Conservation (phyloP, 129 eudicot species). For the Arctium minus region DNA sequence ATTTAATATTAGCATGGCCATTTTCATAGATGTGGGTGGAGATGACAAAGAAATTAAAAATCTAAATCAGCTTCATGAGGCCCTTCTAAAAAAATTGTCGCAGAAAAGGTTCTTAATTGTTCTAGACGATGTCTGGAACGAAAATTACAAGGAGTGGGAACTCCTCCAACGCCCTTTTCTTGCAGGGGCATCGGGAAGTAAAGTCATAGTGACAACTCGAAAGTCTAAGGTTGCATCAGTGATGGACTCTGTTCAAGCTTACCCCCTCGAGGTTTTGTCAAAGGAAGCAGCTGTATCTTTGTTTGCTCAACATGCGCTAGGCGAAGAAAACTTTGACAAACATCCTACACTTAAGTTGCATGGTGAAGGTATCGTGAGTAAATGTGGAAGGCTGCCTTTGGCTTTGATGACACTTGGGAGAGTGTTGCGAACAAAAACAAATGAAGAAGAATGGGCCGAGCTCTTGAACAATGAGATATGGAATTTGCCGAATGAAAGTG, state of each 20-base stretch:
- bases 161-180: slow-evolving; percentile 18
- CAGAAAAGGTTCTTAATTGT: slow-evolving; percentile 23
- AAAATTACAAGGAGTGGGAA: slow-evolving; percentile 21
- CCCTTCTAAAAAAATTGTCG: neutral
- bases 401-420: slow-evolving; percentile 18
- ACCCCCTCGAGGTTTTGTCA: slow-evolving; percentile 15
- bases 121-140: slow-evolving; percentile 31
- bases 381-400: slow-evolving; percentile 26
- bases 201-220: slow-evolving; percentile 39
- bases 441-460: neutral
- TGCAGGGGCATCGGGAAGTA: slow-evolving; percentile 36
- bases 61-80: slow-evolving; percentile 19
- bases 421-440: neutral
- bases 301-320: slow-evolving; percentile 29
- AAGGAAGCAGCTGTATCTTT: slow-evolving; percentile 14
- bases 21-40: neutral
- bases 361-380: slow-evolving; percentile 13
- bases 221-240: neutral
- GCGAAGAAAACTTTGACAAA: neutral
- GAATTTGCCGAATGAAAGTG: neutral
- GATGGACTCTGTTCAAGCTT: neutral
- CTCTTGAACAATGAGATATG: slow-evolving; percentile 10
- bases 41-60: neutral
- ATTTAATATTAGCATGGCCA: neutral
- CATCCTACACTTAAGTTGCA: neutral